These are phyloP conservation scores for Diaporthe sp. DNA, from an alignment of 2,329 filamentous ascomycete genomes.

Conservation along the genomic window DNA sequence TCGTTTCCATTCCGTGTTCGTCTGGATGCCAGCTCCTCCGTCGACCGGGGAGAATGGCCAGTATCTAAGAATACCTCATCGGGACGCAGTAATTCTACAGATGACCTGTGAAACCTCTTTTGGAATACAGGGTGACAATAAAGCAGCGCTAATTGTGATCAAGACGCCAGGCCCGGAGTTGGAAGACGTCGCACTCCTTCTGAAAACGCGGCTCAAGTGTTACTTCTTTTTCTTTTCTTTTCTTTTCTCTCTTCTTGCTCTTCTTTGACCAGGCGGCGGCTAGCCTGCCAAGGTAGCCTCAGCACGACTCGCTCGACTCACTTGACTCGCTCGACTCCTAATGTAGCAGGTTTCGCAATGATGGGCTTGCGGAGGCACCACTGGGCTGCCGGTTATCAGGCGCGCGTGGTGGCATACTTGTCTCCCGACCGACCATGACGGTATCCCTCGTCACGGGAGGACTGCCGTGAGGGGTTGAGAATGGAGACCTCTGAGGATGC, in stretches of 20 bases:
- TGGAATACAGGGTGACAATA: conserved; percentile 10
- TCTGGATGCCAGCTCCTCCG: neutral
- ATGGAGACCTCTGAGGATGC: conserved; percentile 52
- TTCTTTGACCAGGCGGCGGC: neutral
- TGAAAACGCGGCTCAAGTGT: neutral
- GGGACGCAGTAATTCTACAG: conserved; percentile 30
- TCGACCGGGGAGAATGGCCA: neutral
- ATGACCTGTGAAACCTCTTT: conserved; percentile 3
- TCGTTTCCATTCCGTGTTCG: neutral
- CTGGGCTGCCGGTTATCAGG: conserved; percentile 63
- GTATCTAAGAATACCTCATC: conserved; percentile 20
- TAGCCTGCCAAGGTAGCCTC: neutral
- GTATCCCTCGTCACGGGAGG: conserved; percentile 61
- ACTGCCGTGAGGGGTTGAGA: conserved; percentile 59
- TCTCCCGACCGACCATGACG: conserved; percentile 49
- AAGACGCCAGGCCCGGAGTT: neutral
- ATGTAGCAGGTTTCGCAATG: conserved; percentile 79
- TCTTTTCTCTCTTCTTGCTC: neutral
- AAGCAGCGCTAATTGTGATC: conserved; percentile 2
- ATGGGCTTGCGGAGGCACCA: conserved; percentile 84
- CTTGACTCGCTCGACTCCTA: conserved; percentile 51
- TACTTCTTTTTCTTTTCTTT: neutral
- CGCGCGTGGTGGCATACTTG: conserved; percentile 49
- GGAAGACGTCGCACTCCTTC: neutral
- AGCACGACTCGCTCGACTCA: neutral